Percentiles rank a stretch among this genome's conserved stretches.
These are phyloP conservation scores for Neurospora crassa DNA, from an alignment of 2,329 filamentous ascomycete genomes.

Conservation along the genomic window DNA sequence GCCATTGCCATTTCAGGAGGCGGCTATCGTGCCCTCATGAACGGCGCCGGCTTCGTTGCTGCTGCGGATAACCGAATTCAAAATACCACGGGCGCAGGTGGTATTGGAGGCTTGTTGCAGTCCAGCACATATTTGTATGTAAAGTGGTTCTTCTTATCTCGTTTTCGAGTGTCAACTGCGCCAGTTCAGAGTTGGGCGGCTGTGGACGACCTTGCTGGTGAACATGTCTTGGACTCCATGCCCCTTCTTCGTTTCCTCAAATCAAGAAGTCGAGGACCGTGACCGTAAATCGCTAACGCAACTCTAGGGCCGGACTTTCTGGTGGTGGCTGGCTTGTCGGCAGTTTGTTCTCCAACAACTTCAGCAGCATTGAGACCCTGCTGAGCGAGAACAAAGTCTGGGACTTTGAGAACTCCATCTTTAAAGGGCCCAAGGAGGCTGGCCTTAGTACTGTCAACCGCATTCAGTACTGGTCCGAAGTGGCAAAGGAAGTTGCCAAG, in stretches of 20 bases:
- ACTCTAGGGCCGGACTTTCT: conserved; percentile 53
- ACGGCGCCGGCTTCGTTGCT: conserved; percentile 68
- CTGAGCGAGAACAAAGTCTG: conserved; percentile 29
- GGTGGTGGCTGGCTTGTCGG: conserved; percentile 80
- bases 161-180: not conserved
- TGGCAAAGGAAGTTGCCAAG: conserved; percentile 45
- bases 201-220: not conserved
- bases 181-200: not conserved
- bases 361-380: conserved; percentile 55
- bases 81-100: conserved; percentile 50
- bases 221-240: not conserved
- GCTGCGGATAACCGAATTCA: conserved; percentile 69
- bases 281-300: not conserved
- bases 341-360: conserved; percentile 79
- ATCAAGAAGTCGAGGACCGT: not conserved
- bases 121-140: conserved; percentile 60
- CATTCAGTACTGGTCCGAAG: conserved; percentile 46
- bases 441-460: conserved; percentile 20
- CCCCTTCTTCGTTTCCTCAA: not conserved
- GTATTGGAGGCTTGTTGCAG: conserved; percentile 74
- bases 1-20: conserved; percentile 74
- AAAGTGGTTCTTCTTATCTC: not conserved
- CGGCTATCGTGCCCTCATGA: conserved; percentile 79
- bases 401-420: conserved; percentile 27
- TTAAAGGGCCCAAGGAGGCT: conserved; percentile 22